Evolutionary conservation across 441 rosid genomes (phyloP).

Genomic region (Arabidopsis hybrid): DNA sequence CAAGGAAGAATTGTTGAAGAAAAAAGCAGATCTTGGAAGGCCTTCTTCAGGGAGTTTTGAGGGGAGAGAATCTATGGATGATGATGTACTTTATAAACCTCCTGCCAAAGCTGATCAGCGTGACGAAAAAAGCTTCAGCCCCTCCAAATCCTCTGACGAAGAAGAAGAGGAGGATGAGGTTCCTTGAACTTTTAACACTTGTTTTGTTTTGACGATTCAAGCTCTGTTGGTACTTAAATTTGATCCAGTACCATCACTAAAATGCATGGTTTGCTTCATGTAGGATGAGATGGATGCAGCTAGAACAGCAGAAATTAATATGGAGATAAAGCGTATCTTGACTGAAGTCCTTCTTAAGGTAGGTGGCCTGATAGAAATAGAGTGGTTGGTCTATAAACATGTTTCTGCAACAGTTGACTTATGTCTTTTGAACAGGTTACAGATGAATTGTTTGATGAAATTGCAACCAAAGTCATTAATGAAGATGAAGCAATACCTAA

Average conservation of each 20-base stretch:
- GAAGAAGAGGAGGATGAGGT: conserved; percentile 96
- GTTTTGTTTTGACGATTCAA: conserved; percentile 22
- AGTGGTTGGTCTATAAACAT: conserved; percentile 21
- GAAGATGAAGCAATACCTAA: conserved; percentile 71
- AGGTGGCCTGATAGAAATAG: conserved; percentile 40
- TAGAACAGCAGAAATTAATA: conserved; percentile 78
- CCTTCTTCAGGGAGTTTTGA: conserved; percentile 54
- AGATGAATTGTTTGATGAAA: conserved; percentile 92
- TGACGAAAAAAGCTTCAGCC: conserved; percentile 75
- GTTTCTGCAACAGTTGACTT: conserved; percentile 34
- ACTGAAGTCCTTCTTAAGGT: conserved; percentile 99
- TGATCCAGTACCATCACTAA: conserved; percentile 30
- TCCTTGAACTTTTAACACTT: conserved; percentile 36
- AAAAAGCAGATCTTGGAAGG: conserved; percentile 69
- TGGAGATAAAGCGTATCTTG: conserved; percentile 90
- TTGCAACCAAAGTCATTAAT: conserved; percentile 83
- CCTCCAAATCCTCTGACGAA: conserved; percentile 81
- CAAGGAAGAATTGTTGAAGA: conserved; percentile 88
- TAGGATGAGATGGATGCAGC: conserved; percentile 87
- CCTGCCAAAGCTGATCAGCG: conserved; percentile 57
- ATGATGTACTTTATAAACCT: conserved; percentile 65
- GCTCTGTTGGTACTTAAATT: conserved; percentile 32
- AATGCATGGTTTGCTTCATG: conserved; percentile 41
- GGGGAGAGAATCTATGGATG: conserved; percentile 65
- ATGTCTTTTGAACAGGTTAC: conserved; percentile 70